Evolutionary conservation across 345 rosid species (phyloP), one percentile per base, ranked within the genome.

Genomic region (Anastatica hierochuntica): DNA sequence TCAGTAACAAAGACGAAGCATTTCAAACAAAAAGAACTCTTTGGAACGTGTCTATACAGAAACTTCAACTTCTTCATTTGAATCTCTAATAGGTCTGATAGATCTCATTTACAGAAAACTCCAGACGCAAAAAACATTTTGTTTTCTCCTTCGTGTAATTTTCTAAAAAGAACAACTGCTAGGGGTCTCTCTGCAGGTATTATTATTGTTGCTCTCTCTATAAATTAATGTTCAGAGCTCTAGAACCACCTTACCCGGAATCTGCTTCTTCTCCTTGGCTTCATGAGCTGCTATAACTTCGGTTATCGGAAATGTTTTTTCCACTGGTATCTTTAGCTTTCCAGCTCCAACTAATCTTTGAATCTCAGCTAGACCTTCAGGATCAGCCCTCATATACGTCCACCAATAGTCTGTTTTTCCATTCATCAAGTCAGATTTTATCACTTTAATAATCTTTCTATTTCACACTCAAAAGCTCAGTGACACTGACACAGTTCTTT

Each of bases 371-470:
- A 88, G 68, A 53, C 96, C 96, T 70, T 92, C 98, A 6, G 82
- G 62, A 72, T 88, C 98, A 11, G 92, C 96, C 63, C 95, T 82
- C 96, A 92, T 88, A 64, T 74, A 92, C 2, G 79, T 73, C 88
- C 94, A 92, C 66, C 74, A 79, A 66, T 92, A 92, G 51, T 82
- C 96, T 88, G 54, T 15, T 50, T 16, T 15, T 50, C 20, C 42
- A 31, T 31, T 45, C 23, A 60, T 38, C 5, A 41, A 58, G 27
- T 55, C 48, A 56, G 23, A 63, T 39, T 40, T 45, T 7, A 47
- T 47, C 49, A 19, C 12, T 49, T 7, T 43, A 14, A 27, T 8
- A 24, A 24, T 4, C 27, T 14, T n/a, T 23, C 24, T 12, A 7
- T 47, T 30, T 11, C 24, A 7, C 49, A 20, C 13, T 8, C 14